These are phyloP conservation scores for Ophiostoma sp. DNA, from an alignment of 2,329 filamentous ascomycete species.

Conservation along the genomic window DNA sequence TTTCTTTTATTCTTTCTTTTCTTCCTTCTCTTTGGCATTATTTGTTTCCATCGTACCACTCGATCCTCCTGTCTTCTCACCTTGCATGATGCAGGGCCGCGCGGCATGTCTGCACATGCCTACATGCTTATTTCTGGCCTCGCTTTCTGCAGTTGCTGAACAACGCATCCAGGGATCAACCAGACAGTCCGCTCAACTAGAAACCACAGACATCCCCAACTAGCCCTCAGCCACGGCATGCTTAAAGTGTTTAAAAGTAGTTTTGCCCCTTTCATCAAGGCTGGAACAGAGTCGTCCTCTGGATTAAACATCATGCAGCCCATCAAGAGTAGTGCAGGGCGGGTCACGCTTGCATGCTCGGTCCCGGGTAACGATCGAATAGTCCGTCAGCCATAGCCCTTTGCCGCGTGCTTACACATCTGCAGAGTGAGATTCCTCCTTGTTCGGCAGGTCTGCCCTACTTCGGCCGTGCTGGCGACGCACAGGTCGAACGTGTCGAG, in stretches of 20 bases:
- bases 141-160: no score
- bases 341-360: neutral
- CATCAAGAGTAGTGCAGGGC: neutral
- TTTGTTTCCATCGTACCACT: neutral
- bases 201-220: no score
- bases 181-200: no score
- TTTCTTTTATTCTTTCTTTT: neutral
- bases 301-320: neutral
- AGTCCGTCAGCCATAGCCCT: neutral
- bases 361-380: neutral
- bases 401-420: neutral
- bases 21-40: no score
- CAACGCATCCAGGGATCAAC: no score
- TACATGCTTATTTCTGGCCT: no score
- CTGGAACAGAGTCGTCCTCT: no score
- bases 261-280: no score
- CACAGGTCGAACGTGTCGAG: neutral
- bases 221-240: no score
- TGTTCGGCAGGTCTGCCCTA: neutral
- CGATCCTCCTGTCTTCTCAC: neutral
- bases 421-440: neutral
- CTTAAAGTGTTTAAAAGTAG: no score
- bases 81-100: conserved; percentile 9
- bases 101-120: neutral
- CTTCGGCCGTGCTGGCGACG: neutral